These are phyloP conservation scores for Penicillium expansum DNA, from an alignment of 2,329 filamentous ascomycete genomes.

Conservation along the genomic window DNA sequence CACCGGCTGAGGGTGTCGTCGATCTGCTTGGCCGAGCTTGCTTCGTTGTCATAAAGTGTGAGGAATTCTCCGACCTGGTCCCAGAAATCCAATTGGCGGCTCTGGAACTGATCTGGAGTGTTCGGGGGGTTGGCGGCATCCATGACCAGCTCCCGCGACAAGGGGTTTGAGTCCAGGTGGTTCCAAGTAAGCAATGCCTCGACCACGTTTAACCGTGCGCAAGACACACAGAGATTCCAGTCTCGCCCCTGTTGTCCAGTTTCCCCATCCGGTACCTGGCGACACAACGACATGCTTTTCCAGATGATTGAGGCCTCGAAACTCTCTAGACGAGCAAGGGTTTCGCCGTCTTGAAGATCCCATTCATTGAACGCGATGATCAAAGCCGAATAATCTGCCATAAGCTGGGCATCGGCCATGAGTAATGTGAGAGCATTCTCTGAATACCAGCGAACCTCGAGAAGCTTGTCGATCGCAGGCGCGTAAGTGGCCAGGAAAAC, in stretches of 20 bases:
- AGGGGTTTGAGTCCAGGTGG: slow-evolving; percentile 54
- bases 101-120: slow-evolving; percentile 52
- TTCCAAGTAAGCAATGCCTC: slow-evolving; percentile 74
- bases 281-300: slow-evolving; percentile 56
- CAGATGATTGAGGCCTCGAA: slow-evolving; percentile 61
- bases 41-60: slow-evolving; percentile 60
- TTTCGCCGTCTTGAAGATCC: slow-evolving; percentile 38
- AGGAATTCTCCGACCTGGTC: slow-evolving; percentile 71
- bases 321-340: slow-evolving; percentile 45
- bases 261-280: slow-evolving; percentile 39
- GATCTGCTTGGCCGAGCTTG: slow-evolving; percentile 54
- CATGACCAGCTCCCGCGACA: slow-evolving; percentile 44
- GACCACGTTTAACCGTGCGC: slow-evolving; percentile 70
- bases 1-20: slow-evolving; percentile 65
- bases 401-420: slow-evolving; percentile 56
- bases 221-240: slow-evolving; percentile 62
- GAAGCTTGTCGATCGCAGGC: slow-evolving; percentile 68
- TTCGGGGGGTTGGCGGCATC: slow-evolving; percentile 37
- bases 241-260: slow-evolving; percentile 43
- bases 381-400: slow-evolving; percentile 66
- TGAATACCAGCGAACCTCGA: slow-evolving; percentile 82
- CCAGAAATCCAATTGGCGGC: slow-evolving; percentile 78
- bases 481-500: slow-evolving; percentile 76
- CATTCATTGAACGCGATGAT: slow-evolving; percentile 49
- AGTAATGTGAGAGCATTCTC: slow-evolving; percentile 54